These are phyloP conservation scores for Discostella stelligera DNA, from an alignment of 352 stramenopile genomes.

Conservation along the genomic window DNA sequence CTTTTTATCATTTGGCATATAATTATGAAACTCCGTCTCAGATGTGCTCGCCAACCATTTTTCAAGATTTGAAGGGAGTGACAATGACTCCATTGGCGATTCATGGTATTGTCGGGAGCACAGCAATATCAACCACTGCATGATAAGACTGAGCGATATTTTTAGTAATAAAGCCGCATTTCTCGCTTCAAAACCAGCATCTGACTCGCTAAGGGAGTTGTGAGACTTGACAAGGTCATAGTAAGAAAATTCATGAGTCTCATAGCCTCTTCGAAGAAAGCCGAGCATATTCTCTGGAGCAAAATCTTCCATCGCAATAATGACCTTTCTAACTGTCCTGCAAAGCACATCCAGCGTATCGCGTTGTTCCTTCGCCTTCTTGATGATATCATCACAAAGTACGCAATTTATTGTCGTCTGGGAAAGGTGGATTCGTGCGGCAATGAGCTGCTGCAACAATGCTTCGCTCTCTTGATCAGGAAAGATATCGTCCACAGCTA, in stretches of 20 bases:
- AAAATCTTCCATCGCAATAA: slow-evolving; percentile 28
- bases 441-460: slow-evolving; percentile 28
- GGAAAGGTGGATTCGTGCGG: slow-evolving; percentile 29
- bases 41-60: slow-evolving; percentile 44
- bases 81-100: slow-evolving; percentile 6
- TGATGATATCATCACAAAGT: slow-evolving; percentile 14
- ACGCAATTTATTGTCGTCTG: slow-evolving; percentile 18
- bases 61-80: slow-evolving; percentile 44
- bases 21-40: slow-evolving; percentile 1
- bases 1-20: slow-evolving; percentile 10
- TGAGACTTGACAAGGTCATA: slow-evolving; percentile 7
- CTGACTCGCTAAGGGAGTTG: not conserved
- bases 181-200: not conserved
- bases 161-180: slow-evolving; percentile 26
- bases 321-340: slow-evolving; percentile 12
- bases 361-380: slow-evolving; percentile 22
- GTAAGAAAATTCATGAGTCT: slow-evolving; percentile 1
- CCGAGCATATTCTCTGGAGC: slow-evolving; percentile 9
- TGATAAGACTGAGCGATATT: slow-evolving; percentile 29
- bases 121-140: slow-evolving; percentile 52
- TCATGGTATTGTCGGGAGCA: slow-evolving; percentile 39
- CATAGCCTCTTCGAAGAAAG: slow-evolving; percentile 16
- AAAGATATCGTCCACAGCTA: slow-evolving; percentile 19
- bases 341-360: slow-evolving; percentile 8
- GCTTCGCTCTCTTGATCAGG: slow-evolving; percentile 25